A percentile compares a stretch with the other conserved stretches of the same genome.
Conservation (phyloP, 108 stramenopile species). For the Craspedostauros australis region DNA sequence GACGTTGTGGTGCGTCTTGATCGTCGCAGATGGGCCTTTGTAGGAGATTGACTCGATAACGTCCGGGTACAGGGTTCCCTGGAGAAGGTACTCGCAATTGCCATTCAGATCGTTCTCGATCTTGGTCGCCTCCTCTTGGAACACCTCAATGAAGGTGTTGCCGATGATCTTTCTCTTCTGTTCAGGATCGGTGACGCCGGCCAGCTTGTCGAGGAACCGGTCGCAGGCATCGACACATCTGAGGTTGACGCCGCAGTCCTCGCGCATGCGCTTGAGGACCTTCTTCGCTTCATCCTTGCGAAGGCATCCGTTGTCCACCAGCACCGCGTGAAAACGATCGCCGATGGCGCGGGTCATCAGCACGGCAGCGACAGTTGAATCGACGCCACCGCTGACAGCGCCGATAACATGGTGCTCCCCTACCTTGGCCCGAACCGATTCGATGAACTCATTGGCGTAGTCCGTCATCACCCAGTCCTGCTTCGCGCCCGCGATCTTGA, state of each 20-base stretch:
- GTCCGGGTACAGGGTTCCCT: slow-evolving; percentile 99
- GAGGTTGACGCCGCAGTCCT: slow-evolving; percentile 91
- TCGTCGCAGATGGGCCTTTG: slow-evolving; percentile 98
- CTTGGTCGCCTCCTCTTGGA: slow-evolving; percentile 90
- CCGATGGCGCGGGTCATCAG: slow-evolving; percentile 95
- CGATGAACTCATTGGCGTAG: slow-evolving; percentile 94
- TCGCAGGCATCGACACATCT: slow-evolving; percentile 91
- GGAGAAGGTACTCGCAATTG: slow-evolving; percentile 77
- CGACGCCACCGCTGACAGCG: slow-evolving; percentile 99
- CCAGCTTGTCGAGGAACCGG: slow-evolving; percentile 79
- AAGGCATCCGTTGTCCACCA: slow-evolving; percentile 98
- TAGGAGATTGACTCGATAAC: slow-evolving; percentile 98
- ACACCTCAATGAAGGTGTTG: slow-evolving; percentile 93
- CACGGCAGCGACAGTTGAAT: slow-evolving; percentile 96
- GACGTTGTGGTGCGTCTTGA: slow-evolving; percentile 99
- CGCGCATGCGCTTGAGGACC: slow-evolving; percentile 81
- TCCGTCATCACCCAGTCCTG: slow-evolving; percentile 96
- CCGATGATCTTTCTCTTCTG: slow-evolving; percentile 97
- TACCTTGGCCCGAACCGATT: slow-evolving; percentile 78
- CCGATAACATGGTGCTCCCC: slow-evolving; percentile 96
- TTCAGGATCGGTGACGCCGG: slow-evolving; percentile 95
- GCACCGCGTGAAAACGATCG: slow-evolving; percentile 95
- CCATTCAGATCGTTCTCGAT: slow-evolving; percentile 67
- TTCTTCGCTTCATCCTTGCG: slow-evolving; percentile 90
- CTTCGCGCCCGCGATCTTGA: slow-evolving; percentile 80